Base-by-base conservation (phyloP, 805 yeast species). In the Saturnispora zaruensis region DNA sequence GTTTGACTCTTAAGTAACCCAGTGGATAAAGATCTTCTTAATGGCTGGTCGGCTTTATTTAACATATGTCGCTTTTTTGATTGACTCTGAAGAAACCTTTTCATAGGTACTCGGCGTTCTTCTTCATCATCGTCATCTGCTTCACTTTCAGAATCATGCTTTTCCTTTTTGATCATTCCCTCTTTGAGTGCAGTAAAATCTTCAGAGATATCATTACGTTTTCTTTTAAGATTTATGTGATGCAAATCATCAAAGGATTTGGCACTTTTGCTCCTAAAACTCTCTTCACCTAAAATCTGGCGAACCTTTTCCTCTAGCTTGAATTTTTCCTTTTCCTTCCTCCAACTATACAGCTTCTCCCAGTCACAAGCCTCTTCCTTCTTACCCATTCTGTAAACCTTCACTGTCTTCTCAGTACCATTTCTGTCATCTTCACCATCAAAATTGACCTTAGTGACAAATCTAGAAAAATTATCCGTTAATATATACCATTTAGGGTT, bases 401-500 rank as follows among this genome's bases (percentile, higher is more conserved):
- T 51, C 26, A 54, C 53, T 14, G 43, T 25, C 7, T 45, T 38
- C 41, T 51, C 46, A 32, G n/a, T 32, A 4, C 46, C 50, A 23
- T 36, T 37, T 45, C 9, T 26, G 41, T 52, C 49, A 30, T 53
- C 52, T 32, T 41, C 45, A 20, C 46, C 54, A 49, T 60, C 64
- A 53, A 25, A 52, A 11, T 51, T 48, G 9, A 34, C 56, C 26
- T 32, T 51, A 16, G 14, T 66, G 62, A 78, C 79, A 72, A 45
- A 66, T 66, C 49, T 73, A 65, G 23, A 75, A 70, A 50, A 59
- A 50, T 49, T 60, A 44, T 53, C 48, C 0, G 40, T 30, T 21
- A 75, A 53, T n/a, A 57, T 53, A 53, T 77, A 78, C 55, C 69
- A 74, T 7, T 60, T 59, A 16, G 62, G 57, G 43, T 65, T 67